These are phyloP conservation scores for Botrytis fragariae DNA, from an alignment of 2,329 filamentous ascomycete genomes.

Conservation along the genomic window DNA sequence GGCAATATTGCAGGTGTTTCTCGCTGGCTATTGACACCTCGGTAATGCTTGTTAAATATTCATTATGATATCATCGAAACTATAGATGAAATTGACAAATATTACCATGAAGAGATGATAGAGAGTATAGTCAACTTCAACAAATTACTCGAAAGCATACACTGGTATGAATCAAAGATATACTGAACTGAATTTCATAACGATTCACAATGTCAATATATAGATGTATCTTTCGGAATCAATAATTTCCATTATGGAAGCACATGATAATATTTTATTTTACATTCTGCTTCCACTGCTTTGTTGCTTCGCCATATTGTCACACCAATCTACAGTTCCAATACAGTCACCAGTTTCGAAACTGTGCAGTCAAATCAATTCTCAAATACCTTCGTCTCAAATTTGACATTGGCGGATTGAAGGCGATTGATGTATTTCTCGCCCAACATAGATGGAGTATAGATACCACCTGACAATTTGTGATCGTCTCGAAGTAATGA, in stretches of 20 bases:
- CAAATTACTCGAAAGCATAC: not conserved
- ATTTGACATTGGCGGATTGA: slow-evolving; percentile 56
- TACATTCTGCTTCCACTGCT: not conserved
- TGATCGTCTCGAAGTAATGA: slow-evolving; percentile 62
- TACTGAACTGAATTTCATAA: not conserved
- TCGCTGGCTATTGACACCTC: not conserved
- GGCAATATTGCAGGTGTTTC: not conserved
- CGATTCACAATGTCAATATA: not conserved
- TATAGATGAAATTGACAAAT: not conserved
- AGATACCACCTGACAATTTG: slow-evolving; percentile 62
- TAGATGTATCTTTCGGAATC: not conserved
- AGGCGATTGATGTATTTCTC: slow-evolving; percentile 64
- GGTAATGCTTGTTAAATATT: not conserved
- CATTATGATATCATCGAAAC: not conserved
- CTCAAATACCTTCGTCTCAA: slow-evolving; percentile 53
- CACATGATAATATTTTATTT: not conserved
- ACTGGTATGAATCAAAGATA: not conserved
- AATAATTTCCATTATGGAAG: not conserved
- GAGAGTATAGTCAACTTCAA: not conserved
- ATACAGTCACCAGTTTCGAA: not conserved
- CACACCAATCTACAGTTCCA: not conserved
- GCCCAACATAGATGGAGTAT: slow-evolving; percentile 71
- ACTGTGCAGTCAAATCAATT: not conserved
- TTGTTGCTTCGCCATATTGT: not conserved
- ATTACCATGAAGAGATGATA: not conserved